Evolutionary conservation across 192 early-diverging fungal genomes (phyloP).

Genomic region (Globomyces pollinis-pini): DNA sequence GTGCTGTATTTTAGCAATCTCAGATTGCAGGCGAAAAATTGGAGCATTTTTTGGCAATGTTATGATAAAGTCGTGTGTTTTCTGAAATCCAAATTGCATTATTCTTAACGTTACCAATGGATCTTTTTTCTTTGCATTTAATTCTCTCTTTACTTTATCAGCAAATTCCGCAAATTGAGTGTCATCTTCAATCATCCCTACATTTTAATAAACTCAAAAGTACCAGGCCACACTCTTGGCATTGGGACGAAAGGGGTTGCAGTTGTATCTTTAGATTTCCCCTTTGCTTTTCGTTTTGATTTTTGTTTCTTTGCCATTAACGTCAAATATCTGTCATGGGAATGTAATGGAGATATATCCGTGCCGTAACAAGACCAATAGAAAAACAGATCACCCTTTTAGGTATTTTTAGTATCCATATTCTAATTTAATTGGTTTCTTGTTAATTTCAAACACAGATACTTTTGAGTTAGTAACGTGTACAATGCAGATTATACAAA

Average conservation of each 20-base stretch:
- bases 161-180: constrained; percentile 3
- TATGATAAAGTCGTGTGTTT: background rate
- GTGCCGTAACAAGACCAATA: too few relatives aligned
- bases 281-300: too few relatives aligned
- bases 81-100: constrained; percentile 2
- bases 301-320: too few relatives aligned
- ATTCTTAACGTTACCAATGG: background rate
- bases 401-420: too few relatives aligned
- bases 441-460: too few relatives aligned
- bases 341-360: too few relatives aligned
- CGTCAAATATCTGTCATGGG: too few relatives aligned
- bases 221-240: constrained; percentile 11
- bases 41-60: constrained; percentile 7
- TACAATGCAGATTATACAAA: too few relatives aligned
- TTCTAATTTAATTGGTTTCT: too few relatives aligned
- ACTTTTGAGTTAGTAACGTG: too few relatives aligned
- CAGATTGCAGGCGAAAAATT: background rate
- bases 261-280: too few relatives aligned
- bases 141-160: background rate
- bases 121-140: background rate
- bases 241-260: constrained; percentile 13
- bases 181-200: background rate
- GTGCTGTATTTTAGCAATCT: background rate
- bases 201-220: background rate
- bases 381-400: too few relatives aligned